Base-by-base conservation (phyloP, 805 yeast genomes). In the Millerozyma acaciae region DNA sequence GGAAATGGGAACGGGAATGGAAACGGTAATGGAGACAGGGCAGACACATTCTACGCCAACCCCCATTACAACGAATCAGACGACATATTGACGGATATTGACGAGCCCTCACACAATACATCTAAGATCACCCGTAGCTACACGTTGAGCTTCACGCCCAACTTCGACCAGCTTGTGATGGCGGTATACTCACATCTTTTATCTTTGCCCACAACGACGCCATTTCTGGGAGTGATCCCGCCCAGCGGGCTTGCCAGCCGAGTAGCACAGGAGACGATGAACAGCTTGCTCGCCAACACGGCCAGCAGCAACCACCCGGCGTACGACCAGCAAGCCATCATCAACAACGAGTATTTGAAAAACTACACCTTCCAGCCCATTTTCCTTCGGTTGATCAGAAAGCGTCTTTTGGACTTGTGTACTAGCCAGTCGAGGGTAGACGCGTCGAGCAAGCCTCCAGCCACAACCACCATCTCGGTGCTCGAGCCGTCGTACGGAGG, bases 171-270 rank as follows among this genome's bases (percentile, higher is more conserved):
- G 42, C 47, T 64, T 26, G 54, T 65, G 8, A 42, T 63, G 51
- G 42, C 54, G 20, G 38, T 58, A 7, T 66, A 65, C 45, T 48
- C 54, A 18, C 54, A 60, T 28, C 46, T 63, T 25, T 45, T 65
- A 29, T 53, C 61, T 21, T 57, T 62, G 26, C 73, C 73, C 26
- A 66, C 73, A 14, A 65, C 71, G 3, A 65, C 71, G 14, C 73
- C 73, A 8, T 66, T 66, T 32, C 56, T 57, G 51, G 73, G 73
- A 2, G 30, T 41, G 8, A 50, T 57, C 7, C 73, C 73, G 12
- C 73, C 73, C 3, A 62, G 66, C 47, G 73, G 73, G 1, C 48
- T 66, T 31, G 70, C 60, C 15, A 58, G 68, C 24, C 60, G 57
- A 38, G 68, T 65, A n/a, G 70, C 70, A 21, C 59, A 59, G 40